Base-by-base conservation (phyloP, 331 rosid genomes). In the Rhamnella rubrinervis region DNA sequence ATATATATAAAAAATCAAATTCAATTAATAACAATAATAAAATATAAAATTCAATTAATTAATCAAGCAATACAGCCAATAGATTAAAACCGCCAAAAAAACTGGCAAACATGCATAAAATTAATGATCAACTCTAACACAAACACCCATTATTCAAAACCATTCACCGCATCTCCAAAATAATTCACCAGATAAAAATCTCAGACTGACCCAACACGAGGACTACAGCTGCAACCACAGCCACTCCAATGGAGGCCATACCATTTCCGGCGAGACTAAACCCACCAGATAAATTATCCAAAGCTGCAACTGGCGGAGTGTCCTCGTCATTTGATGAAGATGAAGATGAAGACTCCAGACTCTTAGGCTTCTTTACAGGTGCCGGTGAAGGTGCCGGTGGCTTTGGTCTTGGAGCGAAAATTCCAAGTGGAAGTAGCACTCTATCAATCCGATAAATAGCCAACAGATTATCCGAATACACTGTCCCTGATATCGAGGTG, bases 381-480 rank as follows among this genome's bases (percentile, higher is more conserved):
- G 97, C 65, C 1, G 90, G 91, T 6, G 96, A 92, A 0, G 92
- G 96, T 5, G 96, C 82, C 0, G 96, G 86, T 0, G 83, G 83
- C 31, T 13, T 81, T 5, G 92, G 85, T 31, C 35, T 31, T 77
- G 76, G 80, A 37, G 85, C 63, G 31, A 92, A 89, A 68, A 92
- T 70, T 7, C 87, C 92, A 13, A 77, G 78, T 1, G 98, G 98
- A 67, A 82, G 87, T 72, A 92, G 92, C 63, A 92, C 98, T 49
- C 74, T 78, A 73, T 89, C 91, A 18, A 92, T 77, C 62, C 86
- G 96, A 71, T 92, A 92, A 67, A 92, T 55, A 4, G 91, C 98
- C 26, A 92, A 75, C 58, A 90, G 97, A 18, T 74, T 75, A 72
- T 92, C 96, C 23, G 98, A 50, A 60, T 77, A 92, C 6, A 92